Evolutionary conservation across 2,329 filamentous ascomycete genomes (phyloP), one percentile per base, ranked within the genome.

Genomic region (Xylaria sp.): DNA sequence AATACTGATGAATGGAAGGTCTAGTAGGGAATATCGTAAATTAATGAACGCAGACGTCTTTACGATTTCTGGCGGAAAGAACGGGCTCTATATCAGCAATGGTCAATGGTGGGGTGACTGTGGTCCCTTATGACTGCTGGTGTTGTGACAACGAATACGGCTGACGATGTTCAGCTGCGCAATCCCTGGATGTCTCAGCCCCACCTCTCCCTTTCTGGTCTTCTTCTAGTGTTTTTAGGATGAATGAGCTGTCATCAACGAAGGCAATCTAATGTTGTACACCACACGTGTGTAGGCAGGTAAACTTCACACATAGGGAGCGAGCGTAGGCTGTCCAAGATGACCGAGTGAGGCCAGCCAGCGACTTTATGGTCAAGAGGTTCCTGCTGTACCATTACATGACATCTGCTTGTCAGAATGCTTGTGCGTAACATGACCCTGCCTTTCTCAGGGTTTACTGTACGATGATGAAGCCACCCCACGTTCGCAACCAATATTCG

Each of bases 81-180:
- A 31, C 13, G 5, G 28, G 20, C 15, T 59, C 54, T 46, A 44
- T 20, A 15, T 42, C 33, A 44, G 6, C 33, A 42, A 42, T 62
- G 61, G 62, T 66, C 33, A 42, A 42, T 62, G 58, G 62, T 66
- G 66, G 68, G 59, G 59, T 65, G 59, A 68, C 65, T 33, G 46
- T 13, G 33, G 46, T 60, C 31, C 48, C 67, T 67, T 51, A 53
- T 70, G 67, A 67, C 65, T 62, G 40, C 15, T 15, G 54, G 63
- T 60, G 63, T 66, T 28, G 66, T 68, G 66, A 62, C 59, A 60
- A 60, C 38, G 31, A 61, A 67, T 46, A 38, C 15, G 36, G 59
- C 26, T 17, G 59, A 71, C 64, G 59, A 64, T 63, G 69, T 65
- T 67, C 61, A 58, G 57, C 67, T 65, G 64, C 67, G 53, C 61